These are phyloP conservation scores for Fusarium dimerum DNA, from an alignment of 2,329 filamentous ascomycete genomes.

Conservation along the genomic window DNA sequence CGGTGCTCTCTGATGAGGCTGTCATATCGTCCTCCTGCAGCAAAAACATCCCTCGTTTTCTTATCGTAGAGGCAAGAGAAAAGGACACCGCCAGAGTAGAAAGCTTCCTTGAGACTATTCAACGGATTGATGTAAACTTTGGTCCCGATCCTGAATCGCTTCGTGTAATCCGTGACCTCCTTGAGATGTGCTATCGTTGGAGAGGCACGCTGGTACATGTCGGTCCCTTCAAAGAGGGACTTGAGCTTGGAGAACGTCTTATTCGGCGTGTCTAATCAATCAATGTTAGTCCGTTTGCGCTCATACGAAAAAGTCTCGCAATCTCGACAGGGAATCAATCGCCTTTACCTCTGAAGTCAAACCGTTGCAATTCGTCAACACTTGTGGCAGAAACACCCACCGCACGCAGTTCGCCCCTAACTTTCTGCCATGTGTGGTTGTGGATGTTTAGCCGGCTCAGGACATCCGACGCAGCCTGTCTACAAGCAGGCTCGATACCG, in stretches of 20 bases:
- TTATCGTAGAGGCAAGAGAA: constrained; percentile 91
- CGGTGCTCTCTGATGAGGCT: constrained; percentile 81
- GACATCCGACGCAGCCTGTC: constrained; percentile 75
- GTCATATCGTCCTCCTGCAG: constrained; percentile 92
- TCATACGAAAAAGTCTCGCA: background rate
- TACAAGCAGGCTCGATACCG: constrained; percentile 68
- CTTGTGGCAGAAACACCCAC: constrained; percentile 86
- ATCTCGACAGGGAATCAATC: background rate
- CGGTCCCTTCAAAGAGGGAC: constrained; percentile 60
- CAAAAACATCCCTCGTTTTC: constrained; percentile 82
- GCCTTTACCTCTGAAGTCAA: constrained; percentile 78
- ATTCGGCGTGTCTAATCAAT: constrained; percentile 48
- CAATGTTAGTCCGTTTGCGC: constrained; percentile 16
- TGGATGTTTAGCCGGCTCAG: constrained; percentile 86
- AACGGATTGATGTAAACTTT: constrained; percentile 86
- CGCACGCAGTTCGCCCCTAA: constrained; percentile 75
- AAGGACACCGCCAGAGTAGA: constrained; percentile 81
- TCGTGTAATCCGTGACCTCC: constrained; percentile 74
- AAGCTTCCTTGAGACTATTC: constrained; percentile 86
- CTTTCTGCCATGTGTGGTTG: constrained; percentile 78
- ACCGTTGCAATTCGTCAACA: constrained; percentile 84
- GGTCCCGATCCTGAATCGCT: constrained; percentile 70
- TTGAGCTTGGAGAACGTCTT: constrained; percentile 62
- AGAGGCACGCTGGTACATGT: constrained; percentile 73
- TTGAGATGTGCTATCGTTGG: constrained; percentile 78